Conservation (phyloP, 106 monocot species). For the Iris macrosiphon region DNA sequence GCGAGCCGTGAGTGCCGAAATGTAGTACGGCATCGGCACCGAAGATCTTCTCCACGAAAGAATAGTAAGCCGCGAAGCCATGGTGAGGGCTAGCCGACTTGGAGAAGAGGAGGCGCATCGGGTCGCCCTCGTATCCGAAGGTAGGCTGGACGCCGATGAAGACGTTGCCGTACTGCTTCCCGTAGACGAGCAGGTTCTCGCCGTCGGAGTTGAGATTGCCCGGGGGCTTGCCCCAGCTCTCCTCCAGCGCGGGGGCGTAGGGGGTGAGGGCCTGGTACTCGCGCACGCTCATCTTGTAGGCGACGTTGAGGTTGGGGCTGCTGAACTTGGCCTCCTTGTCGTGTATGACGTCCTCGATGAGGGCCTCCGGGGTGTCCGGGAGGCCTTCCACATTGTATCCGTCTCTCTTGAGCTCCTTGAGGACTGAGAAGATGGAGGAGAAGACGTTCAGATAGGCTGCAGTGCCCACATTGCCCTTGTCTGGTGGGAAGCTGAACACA, state of each 20-base stretch:
- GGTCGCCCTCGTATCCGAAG: constrained; percentile 73
- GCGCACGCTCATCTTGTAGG: constrained; percentile 61
- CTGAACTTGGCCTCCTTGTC: constrained; percentile 74
- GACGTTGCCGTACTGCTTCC: constrained; percentile 66
- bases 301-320: constrained; percentile 60
- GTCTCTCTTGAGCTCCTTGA: constrained; percentile 37
- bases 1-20: constrained; percentile 67
- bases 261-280: constrained; percentile 63
- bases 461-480: constrained; percentile 74
- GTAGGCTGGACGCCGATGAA: constrained; percentile 77
- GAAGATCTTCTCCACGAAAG: constrained; percentile 63
- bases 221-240: constrained; percentile 72
- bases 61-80: constrained; percentile 73
- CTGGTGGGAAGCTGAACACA: constrained; percentile 74
- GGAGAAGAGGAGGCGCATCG: constrained; percentile 76
- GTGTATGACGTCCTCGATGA: constrained; percentile 60
- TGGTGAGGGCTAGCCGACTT: constrained; percentile 75
- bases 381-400: constrained; percentile 57
- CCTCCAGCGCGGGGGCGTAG: constrained; percentile 45
- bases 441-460: constrained; percentile 79
- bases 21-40: constrained; percentile 66
- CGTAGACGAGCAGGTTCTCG: constrained; percentile 61
- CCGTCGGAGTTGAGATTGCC: constrained; percentile 78
- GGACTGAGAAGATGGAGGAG: constrained; percentile 68
- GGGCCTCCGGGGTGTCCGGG: constrained; percentile 45